Percentiles rank a stretch among this genome's conserved stretches.
These are phyloP conservation scores for Lyophyllum semitale DNA, from an alignment of 768 basidiomycete species.

Conservation along the genomic window DNA sequence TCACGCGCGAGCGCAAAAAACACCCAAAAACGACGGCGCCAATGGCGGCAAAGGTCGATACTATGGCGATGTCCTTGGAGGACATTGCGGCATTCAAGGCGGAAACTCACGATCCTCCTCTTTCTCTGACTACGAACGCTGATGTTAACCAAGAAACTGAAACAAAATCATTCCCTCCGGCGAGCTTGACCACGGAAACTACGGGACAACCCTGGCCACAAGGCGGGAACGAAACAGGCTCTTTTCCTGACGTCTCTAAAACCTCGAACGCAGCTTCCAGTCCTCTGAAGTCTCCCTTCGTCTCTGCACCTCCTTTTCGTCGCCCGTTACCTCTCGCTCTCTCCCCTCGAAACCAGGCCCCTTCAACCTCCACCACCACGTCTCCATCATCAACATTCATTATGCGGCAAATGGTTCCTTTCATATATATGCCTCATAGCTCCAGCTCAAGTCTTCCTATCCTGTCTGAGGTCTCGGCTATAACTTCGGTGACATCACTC, in stretches of 20 bases:
- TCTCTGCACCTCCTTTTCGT: constrained; percentile 2
- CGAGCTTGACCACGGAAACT: background rate
- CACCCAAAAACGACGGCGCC: constrained; percentile 14
- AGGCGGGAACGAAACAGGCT: background rate
- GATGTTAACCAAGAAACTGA: background rate
- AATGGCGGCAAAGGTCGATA: background rate
- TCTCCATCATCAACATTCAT: constrained; percentile 10
- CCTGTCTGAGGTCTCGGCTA: background rate
- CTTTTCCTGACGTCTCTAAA: background rate
- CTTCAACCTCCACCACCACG: background rate
- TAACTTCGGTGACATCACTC: background rate
- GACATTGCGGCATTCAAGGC: constrained; percentile 13
- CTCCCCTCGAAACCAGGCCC: background rate
- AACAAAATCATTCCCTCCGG: background rate
- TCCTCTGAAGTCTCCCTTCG: constrained; percentile 6
- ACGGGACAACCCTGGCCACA: background rate
- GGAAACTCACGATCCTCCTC: constrained; percentile 7
- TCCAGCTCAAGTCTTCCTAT: background rate
- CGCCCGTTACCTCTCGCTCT: background rate
- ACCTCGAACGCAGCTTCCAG: background rate
- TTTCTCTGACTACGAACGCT: background rate
- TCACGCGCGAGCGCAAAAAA: constrained; percentile 29
- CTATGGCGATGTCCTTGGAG: constrained; percentile 6
- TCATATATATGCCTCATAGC: constrained; percentile 6
- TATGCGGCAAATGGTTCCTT: constrained; percentile 16